Percentiles rank a stretch among this genome's conserved stretches.
These are phyloP conservation scores for Yamagishiella unicocca DNA, from an alignment of 139 green algal genomes.

Conservation along the genomic window DNA sequence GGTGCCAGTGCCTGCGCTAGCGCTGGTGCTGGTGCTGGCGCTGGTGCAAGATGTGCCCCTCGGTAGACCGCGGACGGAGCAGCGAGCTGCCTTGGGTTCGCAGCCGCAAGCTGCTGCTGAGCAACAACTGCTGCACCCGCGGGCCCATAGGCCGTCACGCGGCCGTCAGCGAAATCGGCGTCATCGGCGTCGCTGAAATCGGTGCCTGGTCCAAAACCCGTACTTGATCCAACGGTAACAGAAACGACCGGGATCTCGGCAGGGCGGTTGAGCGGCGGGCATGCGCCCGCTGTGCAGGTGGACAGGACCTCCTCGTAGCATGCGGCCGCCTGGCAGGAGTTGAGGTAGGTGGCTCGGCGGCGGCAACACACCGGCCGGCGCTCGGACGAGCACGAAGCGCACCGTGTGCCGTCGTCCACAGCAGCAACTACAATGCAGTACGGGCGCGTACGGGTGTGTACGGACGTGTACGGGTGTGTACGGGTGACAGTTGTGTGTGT, in stretches of 20 bases:
- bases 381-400: not conserved
- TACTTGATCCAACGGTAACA: not conserved
- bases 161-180: not conserved
- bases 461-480: not conserved
- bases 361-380: constrained; percentile 22
- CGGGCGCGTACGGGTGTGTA: not conserved
- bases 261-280: not conserved
- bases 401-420: not conserved
- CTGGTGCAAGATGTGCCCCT: not conserved
- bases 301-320: constrained; percentile 7
- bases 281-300: not conserved
- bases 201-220: not conserved
- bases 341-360: constrained; percentile 17
- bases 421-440: not conserved
- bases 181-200: not conserved
- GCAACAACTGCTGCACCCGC: not conserved
- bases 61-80: too few species aligned
- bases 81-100: too few species aligned
- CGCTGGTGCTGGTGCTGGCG: not conserved
- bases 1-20: not conserved
- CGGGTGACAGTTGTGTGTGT: not conserved
- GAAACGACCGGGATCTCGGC: not conserved
- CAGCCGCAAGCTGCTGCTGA: not conserved
- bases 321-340: not conserved
- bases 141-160: not conserved